Evolutionary conservation across 768 basidiomycete genomes (phyloP).

Genomic region (Fomitopsis serialis): DNA sequence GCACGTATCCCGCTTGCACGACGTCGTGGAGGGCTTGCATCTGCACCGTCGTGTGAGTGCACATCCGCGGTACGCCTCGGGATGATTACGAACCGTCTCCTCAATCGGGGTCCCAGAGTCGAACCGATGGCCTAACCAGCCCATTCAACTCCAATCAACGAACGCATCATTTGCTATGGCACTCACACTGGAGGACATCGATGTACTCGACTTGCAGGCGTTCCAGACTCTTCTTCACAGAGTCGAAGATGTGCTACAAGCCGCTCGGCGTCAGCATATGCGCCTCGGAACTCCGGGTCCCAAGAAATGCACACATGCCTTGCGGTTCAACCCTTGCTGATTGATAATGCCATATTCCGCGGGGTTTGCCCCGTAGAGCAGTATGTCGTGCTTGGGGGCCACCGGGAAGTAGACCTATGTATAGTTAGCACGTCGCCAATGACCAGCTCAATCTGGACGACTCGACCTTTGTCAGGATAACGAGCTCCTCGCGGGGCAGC

Average conservation of each 20-base stretch:
- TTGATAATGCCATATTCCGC: slow-evolving; percentile 43
- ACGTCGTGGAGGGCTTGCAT: slow-evolving; percentile 46
- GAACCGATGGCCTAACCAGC: slow-evolving; percentile 24
- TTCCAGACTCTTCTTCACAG: slow-evolving; percentile 54
- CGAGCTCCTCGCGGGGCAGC: slow-evolving; percentile 41
- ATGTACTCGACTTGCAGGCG: slow-evolving; percentile 73
- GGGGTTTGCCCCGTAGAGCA: slow-evolving; percentile 7
- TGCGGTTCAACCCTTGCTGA: slow-evolving; percentile 40
- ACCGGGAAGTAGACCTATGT: slow-evolving; percentile 13
- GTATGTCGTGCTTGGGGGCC: slow-evolving; percentile 3
- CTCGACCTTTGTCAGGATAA: slow-evolving; percentile 41
- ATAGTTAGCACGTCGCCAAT: not conserved
- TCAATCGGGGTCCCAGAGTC: slow-evolving; percentile 36
- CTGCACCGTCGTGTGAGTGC: slow-evolving; percentile 1
- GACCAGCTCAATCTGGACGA: not conserved
- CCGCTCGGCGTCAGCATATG: not conserved
- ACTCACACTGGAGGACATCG: slow-evolving; percentile 63
- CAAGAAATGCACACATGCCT: slow-evolving; percentile 19
- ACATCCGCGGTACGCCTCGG: not conserved
- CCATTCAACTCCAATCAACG: too few relatives aligned
- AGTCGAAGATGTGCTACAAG: slow-evolving; percentile 64
- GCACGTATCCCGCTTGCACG: slow-evolving; percentile 37
- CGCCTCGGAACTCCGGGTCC: not conserved
- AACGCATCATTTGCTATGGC: too few relatives aligned
- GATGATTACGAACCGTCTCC: slow-evolving; percentile 22